Conservation (phyloP, 306 rosid species). For the Inga oerstediana region DNA sequence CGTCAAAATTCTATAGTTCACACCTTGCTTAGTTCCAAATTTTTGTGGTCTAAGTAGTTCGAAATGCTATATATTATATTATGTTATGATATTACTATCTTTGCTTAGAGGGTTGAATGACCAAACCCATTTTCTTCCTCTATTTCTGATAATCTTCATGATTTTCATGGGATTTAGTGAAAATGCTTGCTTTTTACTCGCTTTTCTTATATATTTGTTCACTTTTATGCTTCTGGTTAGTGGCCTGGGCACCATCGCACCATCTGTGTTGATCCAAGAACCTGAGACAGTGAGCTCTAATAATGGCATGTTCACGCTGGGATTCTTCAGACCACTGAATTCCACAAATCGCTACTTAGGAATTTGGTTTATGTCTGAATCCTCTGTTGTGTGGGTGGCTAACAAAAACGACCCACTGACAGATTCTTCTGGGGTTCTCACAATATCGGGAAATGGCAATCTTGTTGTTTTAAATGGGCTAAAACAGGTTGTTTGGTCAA, state of each 20-base stretch:
- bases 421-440: not conserved
- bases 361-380: not conserved
- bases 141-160: not conserved
- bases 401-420: not conserved
- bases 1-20: too few species aligned
- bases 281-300: not conserved
- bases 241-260: not conserved
- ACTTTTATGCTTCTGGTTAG: not conserved
- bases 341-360: not conserved
- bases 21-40: too few species aligned
- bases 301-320: not conserved
- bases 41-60: too few species aligned
- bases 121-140: too few species aligned
- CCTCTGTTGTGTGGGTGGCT: not conserved
- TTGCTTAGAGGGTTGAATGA: too few species aligned
- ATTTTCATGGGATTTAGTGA: not conserved
- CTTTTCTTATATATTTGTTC: too few species aligned
- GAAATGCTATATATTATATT: too few species aligned
- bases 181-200: not conserved
- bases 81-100: too few species aligned
- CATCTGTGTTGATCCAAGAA: not conserved
- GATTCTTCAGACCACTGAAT: not conserved
- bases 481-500: conserved; percentile 39
- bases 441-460: not conserved
- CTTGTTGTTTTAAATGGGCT: conserved; percentile 38